Base-by-base conservation (phyloP, 2,329 filamentous ascomycete genomes). In the Ambrosiella xylebori region DNA sequence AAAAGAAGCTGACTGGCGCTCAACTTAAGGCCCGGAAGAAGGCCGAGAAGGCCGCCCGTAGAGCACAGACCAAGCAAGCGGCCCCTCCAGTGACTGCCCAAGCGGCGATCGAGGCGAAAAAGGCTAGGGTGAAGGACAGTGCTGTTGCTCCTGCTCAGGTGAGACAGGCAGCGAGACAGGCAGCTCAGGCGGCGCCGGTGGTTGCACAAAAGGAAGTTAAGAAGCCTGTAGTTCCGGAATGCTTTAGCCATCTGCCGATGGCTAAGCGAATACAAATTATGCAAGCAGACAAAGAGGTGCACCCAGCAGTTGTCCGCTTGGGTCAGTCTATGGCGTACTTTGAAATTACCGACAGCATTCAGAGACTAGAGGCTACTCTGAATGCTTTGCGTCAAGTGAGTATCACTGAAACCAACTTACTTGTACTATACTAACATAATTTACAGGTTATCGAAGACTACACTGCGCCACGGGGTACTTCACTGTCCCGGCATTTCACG, bases 271-370 rank as follows among this genome's bases (percentile, higher is more conserved):
- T 79, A 65, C 67, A 72, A 15, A 73, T 78, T 61, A 74, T 75
- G 2, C 73, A 79, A 61, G 68, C 87, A 73, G 75, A 86, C 78
- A 73, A 84, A 80, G 72, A 86, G 75, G 88, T 97, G 17, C 88
- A 97, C 68, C 89, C 90, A 2, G 82, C 86, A 1, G 82, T 98
- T 1, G 74, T 96, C 63, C 82, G 86, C 0, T 74, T 97, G 52
- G 93, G 91, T 7, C 80, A 97, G 68, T 88, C 96, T 70, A 89
- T 97, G 77, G 86, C 85, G 64, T 84, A 83, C 61, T 97, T 96
- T 70, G 79, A 83, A 41, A 82, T 98, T 60, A 89, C 86, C 65
- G 93, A 95, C 63, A 95, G 88, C 67, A 94, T 86, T 68, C 86
- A 88, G 50, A 80, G 93, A 63, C 84, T 94, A 65, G 84, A 95